These are phyloP conservation scores for Penicillium sp. DNA, from an alignment of 2,329 filamentous ascomycete genomes.

Conservation along the genomic window DNA sequence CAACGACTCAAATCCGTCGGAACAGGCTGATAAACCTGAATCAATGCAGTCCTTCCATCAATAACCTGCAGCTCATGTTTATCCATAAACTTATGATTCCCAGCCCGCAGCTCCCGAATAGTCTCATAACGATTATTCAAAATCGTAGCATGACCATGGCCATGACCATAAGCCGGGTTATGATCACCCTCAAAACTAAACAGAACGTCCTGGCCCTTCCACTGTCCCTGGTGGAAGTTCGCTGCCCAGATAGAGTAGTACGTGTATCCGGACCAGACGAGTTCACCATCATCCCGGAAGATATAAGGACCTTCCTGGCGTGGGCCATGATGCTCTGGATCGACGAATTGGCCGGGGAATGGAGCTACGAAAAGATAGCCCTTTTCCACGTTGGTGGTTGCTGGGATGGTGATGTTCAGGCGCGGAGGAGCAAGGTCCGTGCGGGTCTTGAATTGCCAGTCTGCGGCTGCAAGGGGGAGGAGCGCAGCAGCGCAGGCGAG, in stretches of 20 bases:
- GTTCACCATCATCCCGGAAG: conserved; percentile 55
- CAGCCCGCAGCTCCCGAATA: conserved; percentile 53
- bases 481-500: conserved; percentile 17
- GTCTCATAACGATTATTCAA: conserved; percentile 58
- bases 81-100: conserved; percentile 50
- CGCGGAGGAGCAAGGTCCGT: conserved; percentile 49
- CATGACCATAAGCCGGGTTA: conserved; percentile 54
- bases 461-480: conserved; percentile 31
- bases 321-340: conserved; percentile 34
- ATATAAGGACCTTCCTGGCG: conserved; percentile 59
- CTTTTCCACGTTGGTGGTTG: conserved; percentile 33
- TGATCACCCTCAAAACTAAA: conserved; percentile 57
- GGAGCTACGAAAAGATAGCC: conserved; percentile 44
- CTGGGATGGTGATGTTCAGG: conserved; percentile 42
- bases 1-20: conserved; percentile 48
- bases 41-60: conserved; percentile 54
- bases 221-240: conserved; percentile 53
- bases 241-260: conserved; percentile 55
- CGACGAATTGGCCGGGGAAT: conserved; percentile 29
- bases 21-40: conserved; percentile 56
- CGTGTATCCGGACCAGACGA: conserved; percentile 59
- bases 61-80: conserved; percentile 60
- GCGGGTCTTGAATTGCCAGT: conserved; percentile 52
- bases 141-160: conserved; percentile 56
- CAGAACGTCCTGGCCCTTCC: conserved; percentile 55